A percentile compares a stretch with the other conserved stretches of the same genome.
Evolutionary conservation across 2,329 filamentous ascomycete species (phyloP).

Genomic region (Paraphoma sp.): DNA sequence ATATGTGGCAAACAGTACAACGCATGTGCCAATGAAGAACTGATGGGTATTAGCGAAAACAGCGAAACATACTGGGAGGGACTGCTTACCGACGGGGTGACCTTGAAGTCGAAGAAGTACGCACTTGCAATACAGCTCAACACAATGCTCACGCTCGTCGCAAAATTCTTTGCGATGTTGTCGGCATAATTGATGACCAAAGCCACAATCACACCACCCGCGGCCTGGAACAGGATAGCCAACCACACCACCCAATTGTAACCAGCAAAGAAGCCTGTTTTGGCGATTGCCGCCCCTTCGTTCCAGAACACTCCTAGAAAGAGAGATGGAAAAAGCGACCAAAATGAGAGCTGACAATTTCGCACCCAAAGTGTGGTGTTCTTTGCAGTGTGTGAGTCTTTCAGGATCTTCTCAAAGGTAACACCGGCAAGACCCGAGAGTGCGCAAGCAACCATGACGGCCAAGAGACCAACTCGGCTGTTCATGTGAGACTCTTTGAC

Average conservation of each 20-base stretch:
- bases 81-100: slow-evolving; percentile 58
- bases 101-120: slow-evolving; percentile 80
- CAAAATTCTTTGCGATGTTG: slow-evolving; percentile 93
- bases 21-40: slow-evolving; percentile 80
- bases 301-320: slow-evolving; percentile 86
- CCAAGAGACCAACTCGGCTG: slow-evolving; percentile 76
- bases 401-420: slow-evolving; percentile 89
- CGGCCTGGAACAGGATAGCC: slow-evolving; percentile 80
- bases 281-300: slow-evolving; percentile 82
- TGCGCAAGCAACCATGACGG: slow-evolving; percentile 78
- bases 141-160: slow-evolving; percentile 89
- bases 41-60: slow-evolving; percentile 47
- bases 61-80: slow-evolving; percentile 4
- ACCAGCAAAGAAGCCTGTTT: slow-evolving; percentile 90
- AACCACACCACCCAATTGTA: slow-evolving; percentile 94
- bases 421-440: slow-evolving; percentile 86
- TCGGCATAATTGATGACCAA: slow-evolving; percentile 83
- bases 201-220: slow-evolving; percentile 83
- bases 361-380: slow-evolving; percentile 88
- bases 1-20: slow-evolving; percentile 84
- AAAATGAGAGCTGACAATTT: slow-evolving; percentile 93
- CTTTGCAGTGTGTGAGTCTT: slow-evolving; percentile 72
- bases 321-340: slow-evolving; percentile 88
- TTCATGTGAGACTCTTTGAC: slow-evolving; percentile 69
- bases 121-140: slow-evolving; percentile 86